Conservation (phyloP, 208 protist genomes). For the Leishmania aethiopica region DNA sequence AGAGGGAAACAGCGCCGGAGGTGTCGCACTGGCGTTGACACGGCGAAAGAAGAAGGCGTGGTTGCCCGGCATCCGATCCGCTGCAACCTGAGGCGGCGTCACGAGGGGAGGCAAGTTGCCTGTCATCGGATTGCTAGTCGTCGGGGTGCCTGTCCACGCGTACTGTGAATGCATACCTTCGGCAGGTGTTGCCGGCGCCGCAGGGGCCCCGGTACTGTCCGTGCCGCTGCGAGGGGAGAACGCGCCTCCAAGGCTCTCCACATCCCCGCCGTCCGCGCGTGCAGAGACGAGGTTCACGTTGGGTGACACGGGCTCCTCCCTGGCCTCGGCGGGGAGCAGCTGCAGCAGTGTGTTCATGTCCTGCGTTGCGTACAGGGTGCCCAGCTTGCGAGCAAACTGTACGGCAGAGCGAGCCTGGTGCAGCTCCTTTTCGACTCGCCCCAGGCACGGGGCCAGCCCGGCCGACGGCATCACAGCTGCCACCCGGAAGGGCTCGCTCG, state of each 20-base stretch:
- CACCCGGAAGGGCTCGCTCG: constrained; percentile 11
- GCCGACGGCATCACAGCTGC: constrained; percentile 21
- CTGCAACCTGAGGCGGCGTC: constrained; percentile 3
- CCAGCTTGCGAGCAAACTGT: constrained; percentile 70
- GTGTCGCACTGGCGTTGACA: background rate
- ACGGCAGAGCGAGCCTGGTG: constrained; percentile 36
- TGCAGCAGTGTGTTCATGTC: constrained; percentile 74
- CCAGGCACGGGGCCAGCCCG: constrained; percentile 18
- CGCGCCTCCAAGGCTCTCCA: background rate
- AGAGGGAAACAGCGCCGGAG: constrained; percentile 17
- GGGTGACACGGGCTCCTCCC: background rate
- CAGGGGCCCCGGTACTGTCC: constrained; percentile 1
- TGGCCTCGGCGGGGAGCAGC: constrained; percentile 23
- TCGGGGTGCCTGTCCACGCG: background rate
- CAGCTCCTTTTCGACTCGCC: constrained; percentile 34
- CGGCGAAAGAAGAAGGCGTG: background rate
- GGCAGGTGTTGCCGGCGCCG: background rate
- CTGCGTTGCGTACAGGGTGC: constrained; percentile 69
- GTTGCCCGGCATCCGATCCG: constrained; percentile 3
- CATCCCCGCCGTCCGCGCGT: constrained; percentile 1
- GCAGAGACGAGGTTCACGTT: background rate
- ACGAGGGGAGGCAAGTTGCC: constrained; percentile 20
- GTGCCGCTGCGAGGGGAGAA: constrained; percentile 8
- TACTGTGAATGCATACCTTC: background rate
- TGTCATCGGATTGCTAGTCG: background rate